Evolutionary conservation across 2,329 filamentous ascomycete species (phyloP), one percentile per base, ranked within the genome.

Genomic region (Passalora sequoiae): DNA sequence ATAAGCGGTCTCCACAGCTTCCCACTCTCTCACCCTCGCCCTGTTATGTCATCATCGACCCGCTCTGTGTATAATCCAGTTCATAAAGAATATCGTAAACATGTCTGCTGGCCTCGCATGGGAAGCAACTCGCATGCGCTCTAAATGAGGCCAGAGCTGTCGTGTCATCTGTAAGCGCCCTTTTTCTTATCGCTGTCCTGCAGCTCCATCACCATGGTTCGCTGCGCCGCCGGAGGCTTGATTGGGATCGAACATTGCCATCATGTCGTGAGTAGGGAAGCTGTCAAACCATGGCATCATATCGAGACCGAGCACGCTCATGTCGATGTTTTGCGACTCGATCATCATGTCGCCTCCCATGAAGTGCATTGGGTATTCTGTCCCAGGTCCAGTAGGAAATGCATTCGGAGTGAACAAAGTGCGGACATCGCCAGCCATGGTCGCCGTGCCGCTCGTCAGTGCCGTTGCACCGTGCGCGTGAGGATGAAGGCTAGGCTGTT

Each of bases 211-310:
- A 6, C 40, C 41, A 20, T 19, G 17, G 13, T 40, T 40, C 25
- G 36, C 38, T 10, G 40, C 44, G 17, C 44, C 40, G 6, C 25
- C 29, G 7, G 46, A 24, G 27, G 50, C 37, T 8, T 43, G 25
- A 19, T 43, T 49, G 5, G 48, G 43, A 28, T 54, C 49, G 33
- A 57, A 58, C 32, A 58, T 32, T 2, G 36, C 43, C 50, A 55
- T 52, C 51, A 60, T 53, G 19, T 50, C 44, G n/a, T 52, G 45
- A 6, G 43, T 46, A 0, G 84, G 83, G 5, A 88, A 67, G 47
- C 85, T 86, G 55, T 87, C 84, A 8, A 89, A 69, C 83, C 84
- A 89, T 0, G 81, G 79, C 72, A 84, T 78, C 65, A 86, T 77
- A 31, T 86, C 83, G 12, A 80, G 76, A 1, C 79, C 81, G 13